A percentile compares a stretch with the other conserved stretches of the same genome.
Evolutionary conservation across 2,329 filamentous ascomycete genomes (phyloP).

Genomic region (Aureobasidium sp.): DNA sequence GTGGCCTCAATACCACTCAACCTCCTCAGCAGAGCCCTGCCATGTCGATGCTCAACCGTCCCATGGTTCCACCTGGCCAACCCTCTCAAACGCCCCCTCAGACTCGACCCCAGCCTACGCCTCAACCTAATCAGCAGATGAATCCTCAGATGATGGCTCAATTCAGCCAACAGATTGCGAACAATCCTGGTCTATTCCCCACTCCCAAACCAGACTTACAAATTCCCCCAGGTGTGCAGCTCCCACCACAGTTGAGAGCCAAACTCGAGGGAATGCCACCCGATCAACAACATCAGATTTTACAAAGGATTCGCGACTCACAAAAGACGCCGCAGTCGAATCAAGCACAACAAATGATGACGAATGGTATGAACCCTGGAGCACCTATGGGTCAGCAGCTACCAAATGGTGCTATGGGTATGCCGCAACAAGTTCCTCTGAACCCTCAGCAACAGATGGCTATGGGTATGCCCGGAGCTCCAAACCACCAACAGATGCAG

Average conservation of each 20-base stretch:
- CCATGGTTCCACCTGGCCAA: slow-evolving; percentile 41
- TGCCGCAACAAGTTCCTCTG: slow-evolving; percentile 10
- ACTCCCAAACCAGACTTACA: slow-evolving; percentile 6
- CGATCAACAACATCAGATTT: slow-evolving; percentile 1
- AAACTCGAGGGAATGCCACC: slow-evolving; percentile 7
- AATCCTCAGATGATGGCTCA: slow-evolving; percentile 18
- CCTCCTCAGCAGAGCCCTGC: slow-evolving; percentile 37
- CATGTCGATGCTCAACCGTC: slow-evolving; percentile 44
- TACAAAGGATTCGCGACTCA: slow-evolving; percentile 15
- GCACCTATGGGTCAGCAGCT: slow-evolving; percentile 14
- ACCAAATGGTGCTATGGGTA: slow-evolving; percentile 17
- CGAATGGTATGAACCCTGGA: background rate
- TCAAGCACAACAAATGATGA: slow-evolving; percentile 20
- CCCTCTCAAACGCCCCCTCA: slow-evolving; percentile 29
- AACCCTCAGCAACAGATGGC: slow-evolving; percentile 16
- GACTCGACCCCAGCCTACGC: slow-evolving; percentile 19
- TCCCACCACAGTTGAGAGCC: slow-evolving; percentile 14
- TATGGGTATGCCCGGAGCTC: slow-evolving; percentile 3
- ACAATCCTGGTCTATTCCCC: slow-evolving; percentile 11
- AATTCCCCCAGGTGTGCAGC: slow-evolving; percentile 1
- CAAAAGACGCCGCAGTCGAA: slow-evolving; percentile 24
- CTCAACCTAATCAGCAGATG: slow-evolving; percentile 20
- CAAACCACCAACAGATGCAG: slow-evolving; percentile 8
- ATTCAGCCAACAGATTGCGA: slow-evolving; percentile 12
- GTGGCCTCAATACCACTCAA: slow-evolving; percentile 37